phyloP scores from a whole-genome alignment of 2,329 filamentous ascomycete genomes.

The Zalaria sp. region DNA sequence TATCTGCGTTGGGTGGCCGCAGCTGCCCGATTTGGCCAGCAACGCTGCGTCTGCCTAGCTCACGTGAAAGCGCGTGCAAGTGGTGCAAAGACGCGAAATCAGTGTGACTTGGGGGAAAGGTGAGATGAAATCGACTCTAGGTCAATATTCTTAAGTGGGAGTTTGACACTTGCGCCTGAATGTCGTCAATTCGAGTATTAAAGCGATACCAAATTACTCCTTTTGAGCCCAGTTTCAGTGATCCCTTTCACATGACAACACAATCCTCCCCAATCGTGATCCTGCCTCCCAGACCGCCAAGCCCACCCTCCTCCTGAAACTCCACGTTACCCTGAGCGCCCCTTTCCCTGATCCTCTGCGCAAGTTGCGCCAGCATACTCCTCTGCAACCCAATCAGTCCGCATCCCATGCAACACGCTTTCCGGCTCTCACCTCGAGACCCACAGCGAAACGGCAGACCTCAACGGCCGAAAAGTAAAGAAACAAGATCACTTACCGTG shows the following conservation, averaged over 20 bases:
- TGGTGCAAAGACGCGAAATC: too few species aligned
- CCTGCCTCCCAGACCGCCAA: constrained; percentile 5
- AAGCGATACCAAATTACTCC: too few species aligned
- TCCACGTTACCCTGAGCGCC: constrained; percentile 3
- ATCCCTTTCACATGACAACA: constrained; percentile 8
- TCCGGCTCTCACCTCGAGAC: not conserved
- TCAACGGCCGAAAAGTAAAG: constrained; percentile 2
- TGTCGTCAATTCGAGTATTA: too few species aligned
- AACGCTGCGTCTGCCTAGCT: too few species aligned
- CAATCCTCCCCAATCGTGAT: constrained; percentile 13
- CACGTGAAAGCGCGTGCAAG: too few species aligned
- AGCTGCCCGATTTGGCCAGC: too few species aligned
- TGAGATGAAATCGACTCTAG: too few species aligned
- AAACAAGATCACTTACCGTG: constrained; percentile 22
- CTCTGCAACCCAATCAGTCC: constrained; percentile 9
- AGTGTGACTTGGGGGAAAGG: too few species aligned
- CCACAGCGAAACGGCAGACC: not conserved
- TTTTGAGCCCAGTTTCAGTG: too few species aligned
- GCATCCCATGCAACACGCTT: not conserved
- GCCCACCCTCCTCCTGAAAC: constrained; percentile 5
- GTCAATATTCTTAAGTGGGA: too few species aligned
- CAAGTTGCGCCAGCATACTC: constrained; percentile 13
- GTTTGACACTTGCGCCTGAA: too few species aligned
- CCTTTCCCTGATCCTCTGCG: constrained; percentile 8
- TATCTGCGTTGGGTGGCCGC: too few species aligned